These are phyloP conservation scores for Bisporella sp. DNA, from an alignment of 2,329 filamentous ascomycete species.

Conservation along the genomic window DNA sequence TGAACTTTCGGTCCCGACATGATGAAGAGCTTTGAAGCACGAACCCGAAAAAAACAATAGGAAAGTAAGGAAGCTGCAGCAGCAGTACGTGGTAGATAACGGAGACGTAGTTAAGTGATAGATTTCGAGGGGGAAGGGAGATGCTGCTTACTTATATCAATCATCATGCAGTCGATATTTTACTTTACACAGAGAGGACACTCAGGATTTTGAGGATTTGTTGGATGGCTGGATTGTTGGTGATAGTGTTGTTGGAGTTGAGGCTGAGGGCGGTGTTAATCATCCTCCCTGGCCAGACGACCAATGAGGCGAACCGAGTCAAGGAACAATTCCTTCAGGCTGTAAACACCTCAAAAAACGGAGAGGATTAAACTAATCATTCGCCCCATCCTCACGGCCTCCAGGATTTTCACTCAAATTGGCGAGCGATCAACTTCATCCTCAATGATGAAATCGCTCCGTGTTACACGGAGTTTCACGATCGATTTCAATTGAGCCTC, in stretches of 20 bases:
- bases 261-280: not conserved
- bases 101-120: not conserved
- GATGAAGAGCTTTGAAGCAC: not conserved
- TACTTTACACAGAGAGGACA: not conserved
- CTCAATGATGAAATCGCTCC: no score
- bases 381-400: not conserved
- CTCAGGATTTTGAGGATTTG: not conserved
- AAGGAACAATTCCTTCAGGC: not conserved
- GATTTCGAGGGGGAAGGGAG: not conserved
- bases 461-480: no score
- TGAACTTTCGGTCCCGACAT: conserved; percentile 3
- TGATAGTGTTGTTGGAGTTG: not conserved
- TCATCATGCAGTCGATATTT: not conserved
- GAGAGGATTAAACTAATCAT: not conserved
- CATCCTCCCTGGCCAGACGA: no score
- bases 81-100: not conserved
- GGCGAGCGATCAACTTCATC: no score
- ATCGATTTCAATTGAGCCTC: no score
- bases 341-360: not conserved
- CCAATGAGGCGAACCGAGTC: not conserved
- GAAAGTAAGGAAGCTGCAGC: not conserved
- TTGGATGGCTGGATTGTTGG: not conserved
- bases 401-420: no score
- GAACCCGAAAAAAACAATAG: not conserved
- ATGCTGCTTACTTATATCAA: conserved; percentile 1